These are phyloP conservation scores for Candida tetrigidarum DNA, from an alignment of 1,139 yeast species.

Conservation along the genomic window DNA sequence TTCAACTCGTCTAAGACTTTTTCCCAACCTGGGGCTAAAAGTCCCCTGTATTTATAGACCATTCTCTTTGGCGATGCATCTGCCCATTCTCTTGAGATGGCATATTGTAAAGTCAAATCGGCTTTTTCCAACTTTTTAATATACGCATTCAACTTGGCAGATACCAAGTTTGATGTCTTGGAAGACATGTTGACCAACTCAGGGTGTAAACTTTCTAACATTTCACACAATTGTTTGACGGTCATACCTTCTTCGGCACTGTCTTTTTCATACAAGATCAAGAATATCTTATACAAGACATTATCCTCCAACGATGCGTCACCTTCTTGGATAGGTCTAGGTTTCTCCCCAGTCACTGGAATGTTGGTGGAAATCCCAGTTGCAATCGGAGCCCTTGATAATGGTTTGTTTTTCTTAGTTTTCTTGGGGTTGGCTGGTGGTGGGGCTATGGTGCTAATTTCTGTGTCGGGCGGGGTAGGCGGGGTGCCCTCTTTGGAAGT, in stretches of 20 bases:
- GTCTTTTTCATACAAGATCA: constrained; percentile 69
- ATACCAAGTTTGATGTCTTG: constrained; percentile 78
- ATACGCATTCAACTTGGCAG: constrained; percentile 82
- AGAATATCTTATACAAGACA: constrained; percentile 73
- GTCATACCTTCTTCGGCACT: constrained; percentile 78
- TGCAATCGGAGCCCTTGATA: constrained; percentile 56
- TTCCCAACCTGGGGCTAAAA: constrained; percentile 72
- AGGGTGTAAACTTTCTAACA: constrained; percentile 71
- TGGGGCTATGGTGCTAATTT: constrained; percentile 9
- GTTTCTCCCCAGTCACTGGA: constrained; percentile 82
- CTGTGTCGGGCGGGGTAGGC: constrained; percentile 3
- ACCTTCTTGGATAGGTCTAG: constrained; percentile 64
- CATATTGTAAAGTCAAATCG: constrained; percentile 69
- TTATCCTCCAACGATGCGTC: constrained; percentile 72
- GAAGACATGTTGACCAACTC: constrained; percentile 80
- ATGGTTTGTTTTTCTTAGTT: constrained; percentile 39
- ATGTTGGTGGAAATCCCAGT: constrained; percentile 78
- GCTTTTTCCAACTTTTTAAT: constrained; percentile 85
- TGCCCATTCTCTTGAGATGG: constrained; percentile 86
- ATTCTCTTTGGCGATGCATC: constrained; percentile 86
- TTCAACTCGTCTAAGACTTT: constrained; percentile 51
- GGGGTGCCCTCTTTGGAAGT: constrained; percentile 3
- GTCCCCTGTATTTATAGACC: constrained; percentile 84
- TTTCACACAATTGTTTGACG: constrained; percentile 81
- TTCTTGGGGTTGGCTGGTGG: constrained; percentile 10